A percentile compares a stretch with the other conserved stretches of the same genome.
phyloP scores from a whole-genome alignment of 2,329 filamentous ascomycete genomes.

The Nigrospora osmanthi region DNA sequence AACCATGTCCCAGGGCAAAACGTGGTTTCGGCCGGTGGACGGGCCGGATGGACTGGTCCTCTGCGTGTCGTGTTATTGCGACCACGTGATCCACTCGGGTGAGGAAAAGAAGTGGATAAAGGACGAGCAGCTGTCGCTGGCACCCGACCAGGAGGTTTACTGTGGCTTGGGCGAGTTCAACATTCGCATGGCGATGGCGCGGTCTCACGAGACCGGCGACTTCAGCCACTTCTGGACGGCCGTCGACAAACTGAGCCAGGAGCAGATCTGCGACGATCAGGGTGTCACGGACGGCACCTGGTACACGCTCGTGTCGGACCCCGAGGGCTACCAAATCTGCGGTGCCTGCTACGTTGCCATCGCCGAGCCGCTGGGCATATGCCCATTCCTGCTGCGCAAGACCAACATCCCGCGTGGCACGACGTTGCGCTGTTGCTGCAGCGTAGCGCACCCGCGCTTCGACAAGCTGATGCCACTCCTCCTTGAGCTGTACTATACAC shows the following conservation, averaged over 20 bases:
- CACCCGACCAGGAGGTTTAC: conserved; percentile 4
- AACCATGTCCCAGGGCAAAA: conserved; percentile 12
- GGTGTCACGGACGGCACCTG: conserved; percentile 22
- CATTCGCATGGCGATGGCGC: conserved; percentile 19
- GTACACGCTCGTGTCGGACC: conserved; percentile 24
- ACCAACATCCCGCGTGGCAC: conserved; percentile 6
- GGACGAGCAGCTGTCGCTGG: conserved; percentile 7
- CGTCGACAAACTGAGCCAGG: conserved; percentile 13
- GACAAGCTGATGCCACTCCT: conserved; percentile 11
- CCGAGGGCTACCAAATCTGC: conserved; percentile 25
- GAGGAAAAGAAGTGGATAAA: conserved; percentile 17
- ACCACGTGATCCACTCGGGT: conserved; percentile 22
- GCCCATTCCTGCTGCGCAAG: conserved; percentile 19
- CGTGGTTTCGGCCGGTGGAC: conserved; percentile 23
- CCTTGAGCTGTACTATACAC: conserved; percentile 20
- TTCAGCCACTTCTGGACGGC: conserved; percentile 25
- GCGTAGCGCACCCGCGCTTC: conserved; percentile 18
- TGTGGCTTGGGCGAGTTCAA: conserved; percentile 23
- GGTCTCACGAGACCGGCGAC: conserved; percentile 20
- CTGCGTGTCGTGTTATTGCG: conserved; percentile 28
- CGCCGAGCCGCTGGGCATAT: conserved; percentile 20
- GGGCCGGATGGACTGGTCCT: conserved; percentile 18
- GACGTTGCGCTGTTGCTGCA: conserved; percentile 25
- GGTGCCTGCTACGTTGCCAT: conserved; percentile 24
- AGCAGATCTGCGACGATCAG: conserved; percentile 19